phyloP scores from a whole-genome alignment of 2,329 filamentous ascomycete genomes.

The Cryphonectria naterciae region DNA sequence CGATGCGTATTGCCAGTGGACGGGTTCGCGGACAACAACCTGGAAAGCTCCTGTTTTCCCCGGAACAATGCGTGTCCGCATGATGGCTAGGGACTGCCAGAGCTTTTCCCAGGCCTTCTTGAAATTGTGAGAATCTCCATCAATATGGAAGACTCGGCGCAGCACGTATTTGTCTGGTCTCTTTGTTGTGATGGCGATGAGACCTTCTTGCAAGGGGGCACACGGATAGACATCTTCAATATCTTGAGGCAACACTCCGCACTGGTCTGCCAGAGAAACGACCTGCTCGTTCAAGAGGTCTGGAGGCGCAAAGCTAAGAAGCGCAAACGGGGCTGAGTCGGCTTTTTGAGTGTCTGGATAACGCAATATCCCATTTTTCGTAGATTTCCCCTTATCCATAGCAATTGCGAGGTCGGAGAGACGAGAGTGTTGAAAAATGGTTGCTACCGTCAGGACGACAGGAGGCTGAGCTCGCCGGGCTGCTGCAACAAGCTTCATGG shows the following conservation, averaged over 20 bases:
- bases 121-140: slow-evolving; percentile 43
- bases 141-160: slow-evolving; percentile 50
- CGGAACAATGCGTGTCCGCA: slow-evolving; percentile 54
- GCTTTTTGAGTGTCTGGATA: not conserved
- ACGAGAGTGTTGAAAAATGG: slow-evolving; percentile 49
- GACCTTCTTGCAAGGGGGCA: slow-evolving; percentile 57
- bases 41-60: slow-evolving; percentile 50
- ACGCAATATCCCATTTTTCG: not conserved
- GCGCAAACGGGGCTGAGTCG: not conserved
- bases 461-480: slow-evolving; percentile 42
- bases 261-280: not conserved
- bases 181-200: slow-evolving; percentile 52
- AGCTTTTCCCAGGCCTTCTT: slow-evolving; percentile 48
- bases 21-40: slow-evolving; percentile 48
- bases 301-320: not conserved
- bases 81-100: slow-evolving; percentile 44
- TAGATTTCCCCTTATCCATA: not conserved
- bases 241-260: not conserved
- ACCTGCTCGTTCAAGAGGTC: not conserved
- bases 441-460: slow-evolving; percentile 48
- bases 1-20: slow-evolving; percentile 40
- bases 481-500: slow-evolving; percentile 54
- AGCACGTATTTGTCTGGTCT: slow-evolving; percentile 57
- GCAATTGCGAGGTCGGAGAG: not conserved
- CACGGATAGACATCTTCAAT: slow-evolving; percentile 60